Evolutionary conservation across 2,329 filamentous ascomycete species (phyloP).

Genomic region (Ceratocystis colombiana): DNA sequence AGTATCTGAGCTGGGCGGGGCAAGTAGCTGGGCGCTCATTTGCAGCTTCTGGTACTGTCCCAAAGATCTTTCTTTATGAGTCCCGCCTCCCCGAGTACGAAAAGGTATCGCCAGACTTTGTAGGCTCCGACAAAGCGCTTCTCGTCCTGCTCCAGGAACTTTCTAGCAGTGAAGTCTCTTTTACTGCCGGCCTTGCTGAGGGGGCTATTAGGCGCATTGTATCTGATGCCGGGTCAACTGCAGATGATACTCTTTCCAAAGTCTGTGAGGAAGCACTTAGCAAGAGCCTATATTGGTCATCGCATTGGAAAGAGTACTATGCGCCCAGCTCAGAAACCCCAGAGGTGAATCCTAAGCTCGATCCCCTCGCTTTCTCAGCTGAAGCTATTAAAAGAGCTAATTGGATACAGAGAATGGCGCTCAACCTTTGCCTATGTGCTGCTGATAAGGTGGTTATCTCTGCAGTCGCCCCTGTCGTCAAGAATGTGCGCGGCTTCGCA

Average conservation of each 20-base stretch:
- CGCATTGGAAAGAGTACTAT: conserved; percentile 47
- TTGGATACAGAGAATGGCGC: conserved; percentile 55
- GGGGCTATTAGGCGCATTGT: conserved; percentile 48
- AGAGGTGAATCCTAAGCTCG: conserved; percentile 14
- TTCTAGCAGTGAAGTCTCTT: conserved; percentile 47
- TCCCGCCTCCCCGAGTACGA: conserved; percentile 45
- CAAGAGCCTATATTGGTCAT: conserved; percentile 44
- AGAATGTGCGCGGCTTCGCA: conserved; percentile 57
- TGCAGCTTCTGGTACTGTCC: conserved; percentile 60
- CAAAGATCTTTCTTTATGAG: conserved; percentile 50
- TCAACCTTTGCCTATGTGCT: conserved; percentile 24
- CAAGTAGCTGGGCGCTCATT: conserved; percentile 76
- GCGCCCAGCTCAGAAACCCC: conserved; percentile 44
- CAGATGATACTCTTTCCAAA: conserved; percentile 40
- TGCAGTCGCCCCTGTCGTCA: conserved; percentile 56
- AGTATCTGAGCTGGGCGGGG: conserved; percentile 77
- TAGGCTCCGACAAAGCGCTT: conserved; percentile 53
- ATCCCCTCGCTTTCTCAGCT: conserved; percentile 31
- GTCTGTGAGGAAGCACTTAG: conserved; percentile 45
- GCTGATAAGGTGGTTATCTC: conserved; percentile 49
- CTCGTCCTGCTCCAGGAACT: conserved; percentile 52
- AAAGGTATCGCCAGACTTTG: conserved; percentile 38
- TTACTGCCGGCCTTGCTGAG: conserved; percentile 50
- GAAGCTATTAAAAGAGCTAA: conserved; percentile 37
- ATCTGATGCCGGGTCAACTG: conserved; percentile 41